Percentiles rank a stretch among this genome's conserved stretches.
Evolutionary conservation across 805 yeast species (phyloP).

Genomic region (Grigorovia transvaalensis): DNA sequence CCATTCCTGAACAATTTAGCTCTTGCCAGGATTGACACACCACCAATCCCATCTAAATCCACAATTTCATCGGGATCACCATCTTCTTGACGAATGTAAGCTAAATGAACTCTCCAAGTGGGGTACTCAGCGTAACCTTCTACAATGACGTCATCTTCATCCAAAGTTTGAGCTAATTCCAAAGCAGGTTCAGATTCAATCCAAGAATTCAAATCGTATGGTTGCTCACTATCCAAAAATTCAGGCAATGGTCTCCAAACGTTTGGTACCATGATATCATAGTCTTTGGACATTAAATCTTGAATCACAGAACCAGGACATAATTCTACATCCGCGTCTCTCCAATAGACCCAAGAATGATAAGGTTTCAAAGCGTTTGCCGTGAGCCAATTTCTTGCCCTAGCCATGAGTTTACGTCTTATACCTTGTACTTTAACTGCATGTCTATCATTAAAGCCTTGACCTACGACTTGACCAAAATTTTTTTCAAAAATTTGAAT

Average conservation of each 20-base stretch:
- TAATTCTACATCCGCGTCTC: constrained; percentile 80
- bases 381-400: constrained; percentile 78
- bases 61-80: constrained; percentile 58
- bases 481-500: constrained; percentile 74
- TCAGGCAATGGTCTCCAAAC: constrained; percentile 97
- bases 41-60: constrained; percentile 78
- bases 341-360: constrained; percentile 88
- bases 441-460: constrained; percentile 74
- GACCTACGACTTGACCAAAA: constrained; percentile 78
- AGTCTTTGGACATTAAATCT: constrained; percentile 57
- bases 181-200: constrained; percentile 73
- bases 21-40: constrained; percentile 69
- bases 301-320: constrained; percentile 69
- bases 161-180: constrained; percentile 50
- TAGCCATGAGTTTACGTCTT: constrained; percentile 74
- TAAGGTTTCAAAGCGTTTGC: constrained; percentile 66
- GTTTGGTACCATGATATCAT: constrained; percentile 71
- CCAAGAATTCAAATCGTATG: constrained; percentile 96
- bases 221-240: constrained; percentile 72
- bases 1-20: constrained; percentile 70
- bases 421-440: constrained; percentile 80
- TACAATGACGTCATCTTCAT: constrained; percentile 77
- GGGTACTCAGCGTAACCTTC: constrained; percentile 85
- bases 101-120: constrained; percentile 76
- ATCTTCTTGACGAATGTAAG: constrained; percentile 50